Evolutionary conservation across 495 filamentous ascomycete species (phyloP).

Genomic region (Penicillium cataractarum): DNA sequence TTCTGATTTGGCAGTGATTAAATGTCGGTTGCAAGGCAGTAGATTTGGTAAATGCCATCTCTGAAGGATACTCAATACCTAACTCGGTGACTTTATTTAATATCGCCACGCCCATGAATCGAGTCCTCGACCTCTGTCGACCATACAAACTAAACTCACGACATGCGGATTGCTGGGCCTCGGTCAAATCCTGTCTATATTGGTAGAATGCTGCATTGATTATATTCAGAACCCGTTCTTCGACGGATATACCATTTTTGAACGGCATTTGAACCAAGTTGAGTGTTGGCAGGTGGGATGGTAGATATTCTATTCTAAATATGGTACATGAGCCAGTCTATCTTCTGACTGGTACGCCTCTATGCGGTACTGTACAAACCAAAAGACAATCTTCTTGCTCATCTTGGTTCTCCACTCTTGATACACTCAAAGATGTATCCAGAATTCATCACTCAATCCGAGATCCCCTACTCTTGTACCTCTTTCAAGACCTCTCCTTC

Average conservation of each 20-base stretch:
- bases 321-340: not conserved
- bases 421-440: not conserved
- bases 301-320: not conserved
- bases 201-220: too few species aligned
- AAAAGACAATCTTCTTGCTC: not conserved
- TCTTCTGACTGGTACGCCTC: not conserved
- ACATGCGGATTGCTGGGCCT: too few species aligned
- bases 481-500: not conserved
- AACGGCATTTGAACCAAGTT: not conserved
- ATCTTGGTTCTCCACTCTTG: not conserved
- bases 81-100: too few species aligned
- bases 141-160: too few species aligned
- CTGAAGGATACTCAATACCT: too few species aligned
- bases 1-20: not conserved
- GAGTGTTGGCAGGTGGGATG: too few species aligned
- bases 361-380: not conserved
- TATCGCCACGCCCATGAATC: too few species aligned
- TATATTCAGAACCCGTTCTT: too few species aligned
- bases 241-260: not conserved
- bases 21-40: too few species aligned
- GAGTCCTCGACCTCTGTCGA: too few species aligned
- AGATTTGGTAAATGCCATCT: too few species aligned
- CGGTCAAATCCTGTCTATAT: too few species aligned
- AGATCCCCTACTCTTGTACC: not conserved
- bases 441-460: not conserved